A percentile compares a stretch with the other conserved stretches of the same genome.
Evolutionary conservation across 2,329 filamentous ascomycete species (phyloP).

Genomic region (Raffaelea deltoideospora): DNA sequence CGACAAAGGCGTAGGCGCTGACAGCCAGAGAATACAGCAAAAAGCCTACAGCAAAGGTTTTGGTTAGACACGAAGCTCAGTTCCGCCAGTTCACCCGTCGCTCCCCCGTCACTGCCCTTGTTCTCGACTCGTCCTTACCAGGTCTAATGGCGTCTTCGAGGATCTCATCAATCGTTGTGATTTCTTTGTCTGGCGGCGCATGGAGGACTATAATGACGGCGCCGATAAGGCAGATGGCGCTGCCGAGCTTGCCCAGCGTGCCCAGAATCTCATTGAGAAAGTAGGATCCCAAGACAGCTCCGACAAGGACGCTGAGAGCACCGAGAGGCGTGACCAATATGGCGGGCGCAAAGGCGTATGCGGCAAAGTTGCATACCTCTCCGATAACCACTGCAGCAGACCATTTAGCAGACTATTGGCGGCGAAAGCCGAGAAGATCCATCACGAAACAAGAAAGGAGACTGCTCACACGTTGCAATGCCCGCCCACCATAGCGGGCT

Average conservation of each 20-base stretch:
- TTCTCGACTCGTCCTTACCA: conserved; percentile 40
- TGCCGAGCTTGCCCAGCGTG: conserved; percentile 82
- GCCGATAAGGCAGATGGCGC: conserved; percentile 88
- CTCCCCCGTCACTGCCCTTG: neutral
- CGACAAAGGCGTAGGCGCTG: conserved; percentile 68
- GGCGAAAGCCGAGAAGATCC: neutral
- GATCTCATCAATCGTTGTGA: conserved; percentile 83
- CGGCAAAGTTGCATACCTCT: conserved; percentile 93
- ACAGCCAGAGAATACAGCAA: conserved; percentile 73
- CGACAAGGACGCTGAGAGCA: conserved; percentile 86
- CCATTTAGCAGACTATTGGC: conserved; percentile 2
- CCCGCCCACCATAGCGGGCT: conserved; percentile 98
- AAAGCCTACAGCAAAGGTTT: conserved; percentile 64
- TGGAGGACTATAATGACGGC: conserved; percentile 96
- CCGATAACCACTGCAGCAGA: conserved; percentile 60
- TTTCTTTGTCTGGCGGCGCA: conserved; percentile 84
- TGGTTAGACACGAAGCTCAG: neutral
- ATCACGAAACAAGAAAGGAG: too few species aligned
- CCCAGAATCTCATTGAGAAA: conserved; percentile 84
- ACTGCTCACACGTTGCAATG: conserved; percentile 62
- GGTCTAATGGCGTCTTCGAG: conserved; percentile 79
- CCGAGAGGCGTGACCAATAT: conserved; percentile 93
- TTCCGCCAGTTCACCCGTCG: neutral
- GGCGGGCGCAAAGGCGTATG: conserved; percentile 96
- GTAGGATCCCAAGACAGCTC: conserved; percentile 86